Conservation (phyloP, 371 early-diverging fungal genomes). For the Furculomyces boomerangus region DNA sequence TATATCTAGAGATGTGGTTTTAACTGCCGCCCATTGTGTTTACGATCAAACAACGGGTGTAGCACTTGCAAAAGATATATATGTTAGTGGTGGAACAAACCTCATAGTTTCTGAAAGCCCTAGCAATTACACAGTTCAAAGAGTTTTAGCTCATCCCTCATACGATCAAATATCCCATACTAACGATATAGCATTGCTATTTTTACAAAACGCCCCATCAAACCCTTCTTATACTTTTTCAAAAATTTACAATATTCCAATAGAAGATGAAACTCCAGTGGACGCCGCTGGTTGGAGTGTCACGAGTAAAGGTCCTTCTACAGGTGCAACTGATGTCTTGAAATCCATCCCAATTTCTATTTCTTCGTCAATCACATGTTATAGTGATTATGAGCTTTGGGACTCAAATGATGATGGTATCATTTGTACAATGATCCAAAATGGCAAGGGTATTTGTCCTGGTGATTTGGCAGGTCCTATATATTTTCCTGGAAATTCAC, state of each 20-base stretch:
- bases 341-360: constrained; percentile 10
- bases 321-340: constrained; percentile 5
- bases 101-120: neutral
- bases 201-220: neutral
- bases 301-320: neutral
- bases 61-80: neutral
- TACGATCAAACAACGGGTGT: neutral
- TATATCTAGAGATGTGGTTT: neutral
- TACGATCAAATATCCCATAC: neutral
- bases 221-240: neutral
- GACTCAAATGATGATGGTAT: neutral
- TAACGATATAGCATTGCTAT: neutral
- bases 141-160: neutral
- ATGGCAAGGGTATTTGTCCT: constrained; percentile 15
- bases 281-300: constrained; percentile 2
- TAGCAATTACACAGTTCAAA: neutral
- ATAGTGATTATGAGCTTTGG: constrained; percentile 1
- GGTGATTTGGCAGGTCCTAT: constrained; percentile 25
- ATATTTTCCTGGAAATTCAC: neutral
- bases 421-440: constrained; percentile 13
- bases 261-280: neutral
- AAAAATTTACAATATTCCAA: constrained; percentile 10
- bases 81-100: neutral
- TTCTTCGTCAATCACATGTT: constrained; percentile 6
- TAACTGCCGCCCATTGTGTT: neutral